These are phyloP conservation scores for Spathaspora sp. DNA, from an alignment of 805 yeast genomes.

Conservation along the genomic window DNA sequence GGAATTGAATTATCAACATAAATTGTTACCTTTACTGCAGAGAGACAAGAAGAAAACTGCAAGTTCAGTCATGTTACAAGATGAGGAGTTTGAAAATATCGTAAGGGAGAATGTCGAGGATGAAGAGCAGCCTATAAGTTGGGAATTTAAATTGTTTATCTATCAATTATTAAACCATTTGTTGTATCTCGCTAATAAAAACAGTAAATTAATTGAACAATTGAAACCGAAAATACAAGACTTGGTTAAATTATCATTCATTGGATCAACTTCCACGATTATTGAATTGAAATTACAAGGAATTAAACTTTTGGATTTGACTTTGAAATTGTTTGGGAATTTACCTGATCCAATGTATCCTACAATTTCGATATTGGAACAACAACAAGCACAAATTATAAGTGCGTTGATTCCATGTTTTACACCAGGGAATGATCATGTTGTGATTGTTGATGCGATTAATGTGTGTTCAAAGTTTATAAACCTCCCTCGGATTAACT, in stretches of 20 bases:
- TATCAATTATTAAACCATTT: conserved; percentile 44
- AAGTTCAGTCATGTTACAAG: conserved; percentile 28
- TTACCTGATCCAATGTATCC: conserved; percentile 71
- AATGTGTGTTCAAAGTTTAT: conserved; percentile 75
- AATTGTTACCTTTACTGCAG: conserved; percentile 39
- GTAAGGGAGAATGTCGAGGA: conserved; percentile 32
- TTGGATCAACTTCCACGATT: conserved; percentile 74
- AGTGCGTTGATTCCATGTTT: conserved; percentile 90
- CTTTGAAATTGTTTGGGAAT: conserved; percentile 58
- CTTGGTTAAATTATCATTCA: conserved; percentile 71
- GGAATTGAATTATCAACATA: conserved; percentile 36
- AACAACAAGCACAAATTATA: conserved; percentile 91
- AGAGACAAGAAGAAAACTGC: conserved; percentile 31
- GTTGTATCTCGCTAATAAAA: conserved; percentile 35
- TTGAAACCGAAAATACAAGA: conserved; percentile 53
- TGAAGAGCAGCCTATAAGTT: conserved; percentile 47
- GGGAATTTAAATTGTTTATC: conserved; percentile 52
- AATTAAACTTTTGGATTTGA: conserved; percentile 57
- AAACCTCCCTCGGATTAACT: conserved; percentile 40
- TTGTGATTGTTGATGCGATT: conserved; percentile 72
- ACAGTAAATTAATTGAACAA: conserved; percentile 33
- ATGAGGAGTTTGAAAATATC: conserved; percentile 39
- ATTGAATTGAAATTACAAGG: conserved; percentile 61
- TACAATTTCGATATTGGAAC: conserved; percentile 70
- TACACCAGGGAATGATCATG: conserved; percentile 64